Evolutionary conservation across 306 rosid species (phyloP).

Genomic region (Corylus heterophylla): DNA sequence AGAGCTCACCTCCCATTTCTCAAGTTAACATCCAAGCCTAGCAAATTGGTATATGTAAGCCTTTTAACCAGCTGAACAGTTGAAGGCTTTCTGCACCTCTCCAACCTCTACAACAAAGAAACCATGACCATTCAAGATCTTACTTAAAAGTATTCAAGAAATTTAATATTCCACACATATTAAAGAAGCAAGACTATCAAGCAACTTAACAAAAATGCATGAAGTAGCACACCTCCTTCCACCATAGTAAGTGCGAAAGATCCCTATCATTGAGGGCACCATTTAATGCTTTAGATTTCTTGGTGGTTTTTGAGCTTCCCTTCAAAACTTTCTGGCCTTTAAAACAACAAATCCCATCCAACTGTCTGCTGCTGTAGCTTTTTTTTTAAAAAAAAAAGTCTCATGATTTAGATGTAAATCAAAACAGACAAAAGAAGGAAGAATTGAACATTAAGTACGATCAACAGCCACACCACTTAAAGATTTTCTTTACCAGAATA

Average conservation of each 20-base stretch:
- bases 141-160: conserved; percentile 22
- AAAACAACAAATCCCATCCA: conserved; percentile 38
- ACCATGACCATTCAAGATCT: conserved; percentile 11
- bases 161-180: conserved; percentile 1
- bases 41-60: conserved; percentile 80
- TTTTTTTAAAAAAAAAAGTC: background rate
- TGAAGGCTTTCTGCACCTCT: conserved; percentile 69
- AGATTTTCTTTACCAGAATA: background rate
- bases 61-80: conserved; percentile 69
- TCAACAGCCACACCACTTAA: background rate
- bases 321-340: conserved; percentile 46
- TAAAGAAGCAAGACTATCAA: background rate
- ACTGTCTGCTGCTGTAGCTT: conserved; percentile 35
- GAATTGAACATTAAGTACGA: background rate
- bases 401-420: conserved; percentile 25
- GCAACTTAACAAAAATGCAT: conserved; percentile 1
- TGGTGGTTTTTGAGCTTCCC: conserved; percentile 54
- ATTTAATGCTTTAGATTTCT: conserved; percentile 46
- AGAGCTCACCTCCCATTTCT: conserved; percentile 76
- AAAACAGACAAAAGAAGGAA: conserved; percentile 1
- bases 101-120: conserved; percentile 59
- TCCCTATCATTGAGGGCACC: conserved; percentile 62
- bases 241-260: conserved; percentile 76
- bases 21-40: conserved; percentile 73
- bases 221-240: conserved; percentile 70